Evolutionary conservation across 768 basidiomycete species (phyloP), one percentile per base, ranked within the genome.

Genomic region (Leccinum ochraceum): DNA sequence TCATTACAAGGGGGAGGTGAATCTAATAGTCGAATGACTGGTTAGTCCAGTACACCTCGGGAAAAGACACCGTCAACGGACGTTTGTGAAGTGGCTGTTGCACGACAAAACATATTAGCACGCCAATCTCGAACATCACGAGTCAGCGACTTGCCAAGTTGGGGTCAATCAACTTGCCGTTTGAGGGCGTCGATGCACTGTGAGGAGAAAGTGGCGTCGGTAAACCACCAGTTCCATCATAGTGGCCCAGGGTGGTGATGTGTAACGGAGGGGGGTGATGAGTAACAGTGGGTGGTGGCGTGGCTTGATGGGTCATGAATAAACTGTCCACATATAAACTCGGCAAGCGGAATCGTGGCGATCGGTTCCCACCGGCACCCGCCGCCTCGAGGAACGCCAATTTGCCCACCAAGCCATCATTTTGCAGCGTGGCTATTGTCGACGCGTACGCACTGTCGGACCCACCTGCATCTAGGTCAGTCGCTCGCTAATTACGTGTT

Each of bases 1-100:
- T 92, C 90, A 67, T 92, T 93, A 78, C 91, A 92, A 11, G 91
- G 91, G 14, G 91, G 90, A 36, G 91, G 91, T 60, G 81, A 84
- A 75, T 92, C 91, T 92, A 30, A 30, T 30, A 72, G 52, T 57
- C 50, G 60, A 53, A 39, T 48, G 55, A 53, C 36, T 24, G 6
- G 64, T 65, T 48, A 64, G 54, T 42, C 58, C 7, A 3, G 55
- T 28, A 54, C 16, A 46, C 20, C 14, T 37, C 26, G 22, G 30
- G 36, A 58, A 63, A 36, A 60, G 61, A 53, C 17, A 44, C 48
- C 53, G 36, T 69, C 42, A 10, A 78, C 87, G 61, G 71, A 89
- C 89, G 89, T 78, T 90, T 89, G 69, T 91, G 89, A 58, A 91
- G 77, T 36, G 89, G 89, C 89, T 92, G 66, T 56, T 36, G 44